These are phyloP conservation scores for Amoebophrya sp. DNA, from an alignment of 169 alveolate species.

Conservation along the genomic window DNA sequence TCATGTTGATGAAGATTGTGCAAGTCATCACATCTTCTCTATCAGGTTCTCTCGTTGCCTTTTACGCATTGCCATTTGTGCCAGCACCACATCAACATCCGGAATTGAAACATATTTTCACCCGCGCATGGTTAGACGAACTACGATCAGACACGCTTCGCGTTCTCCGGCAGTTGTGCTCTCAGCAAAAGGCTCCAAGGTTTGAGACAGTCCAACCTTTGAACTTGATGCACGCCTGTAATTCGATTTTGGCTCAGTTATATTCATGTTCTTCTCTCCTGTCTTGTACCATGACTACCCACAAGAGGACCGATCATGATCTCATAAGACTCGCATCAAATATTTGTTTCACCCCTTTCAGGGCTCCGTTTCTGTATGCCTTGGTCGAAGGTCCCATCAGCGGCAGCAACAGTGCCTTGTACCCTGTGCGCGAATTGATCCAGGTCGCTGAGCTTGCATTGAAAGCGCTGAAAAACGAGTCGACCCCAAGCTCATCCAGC, in stretches of 20 bases:
- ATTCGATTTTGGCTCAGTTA: no score
- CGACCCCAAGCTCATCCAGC: neutral
- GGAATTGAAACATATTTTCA: neutral
- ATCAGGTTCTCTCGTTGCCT: neutral
- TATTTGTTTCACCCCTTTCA: no score
- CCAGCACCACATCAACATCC: slow-evolving; percentile 2
- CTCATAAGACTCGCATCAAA: no score
- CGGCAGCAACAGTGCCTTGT: neutral
- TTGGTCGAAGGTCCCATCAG: neutral
- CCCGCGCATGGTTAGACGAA: neutral
- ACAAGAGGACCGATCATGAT: no score
- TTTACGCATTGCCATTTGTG: slow-evolving; percentile 2
- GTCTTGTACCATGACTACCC: no score
- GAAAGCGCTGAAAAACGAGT: neutral
- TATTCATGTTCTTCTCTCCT: no score
- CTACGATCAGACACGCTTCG: neutral
- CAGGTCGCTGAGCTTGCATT: neutral
- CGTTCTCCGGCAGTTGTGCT: neutral
- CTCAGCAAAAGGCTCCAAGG: neutral
- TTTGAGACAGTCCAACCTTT: no score
- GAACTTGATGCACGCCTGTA: no score
- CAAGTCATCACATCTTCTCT: no score
- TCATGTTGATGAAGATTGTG: no score
- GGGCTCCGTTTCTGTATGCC: neutral
- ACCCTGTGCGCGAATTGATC: neutral